phyloP scores from a whole-genome alignment of 192 early-diverging fungal genomes.

The Umbelopsis vinacea region DNA sequence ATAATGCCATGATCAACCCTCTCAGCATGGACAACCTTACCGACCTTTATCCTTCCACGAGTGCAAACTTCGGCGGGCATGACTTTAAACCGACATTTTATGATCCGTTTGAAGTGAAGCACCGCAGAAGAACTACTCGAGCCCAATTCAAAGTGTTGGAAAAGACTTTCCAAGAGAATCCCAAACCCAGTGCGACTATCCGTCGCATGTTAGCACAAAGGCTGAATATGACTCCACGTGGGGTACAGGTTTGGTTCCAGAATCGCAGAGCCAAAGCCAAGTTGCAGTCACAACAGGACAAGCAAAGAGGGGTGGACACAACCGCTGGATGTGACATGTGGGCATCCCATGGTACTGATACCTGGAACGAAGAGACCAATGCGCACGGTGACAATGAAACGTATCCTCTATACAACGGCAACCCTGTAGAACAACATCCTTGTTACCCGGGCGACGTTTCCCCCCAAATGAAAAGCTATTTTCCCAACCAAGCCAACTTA shows the following conservation, averaged over 20 bases:
- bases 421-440: neutral
- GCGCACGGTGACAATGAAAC: neutral
- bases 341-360: neutral
- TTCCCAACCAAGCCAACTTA: neutral
- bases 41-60: neutral
- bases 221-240: slow-evolving; percentile 72
- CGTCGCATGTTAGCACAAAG: slow-evolving; percentile 63
- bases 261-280: slow-evolving; percentile 82
- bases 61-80: neutral
- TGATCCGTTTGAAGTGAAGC: slow-evolving; percentile 79
- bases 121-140: slow-evolving; percentile 72
- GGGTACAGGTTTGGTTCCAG: slow-evolving; percentile 87
- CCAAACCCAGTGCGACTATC: slow-evolving; percentile 69
- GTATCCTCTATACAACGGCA: neutral
- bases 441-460: neutral
- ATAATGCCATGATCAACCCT: neutral
- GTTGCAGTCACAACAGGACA: slow-evolving; percentile 27
- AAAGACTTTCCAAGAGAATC: slow-evolving; percentile 66
- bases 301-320: neutral
- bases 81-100: slow-evolving; percentile 74
- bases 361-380: neutral
- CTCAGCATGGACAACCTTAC: neutral
- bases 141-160: slow-evolving; percentile 74
- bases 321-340: neutral
- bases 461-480: slow-evolving; percentile 1